These are phyloP conservation scores for Debaryomyces hansenii DNA, from an alignment of 805 yeast genomes.

Conservation along the genomic window DNA sequence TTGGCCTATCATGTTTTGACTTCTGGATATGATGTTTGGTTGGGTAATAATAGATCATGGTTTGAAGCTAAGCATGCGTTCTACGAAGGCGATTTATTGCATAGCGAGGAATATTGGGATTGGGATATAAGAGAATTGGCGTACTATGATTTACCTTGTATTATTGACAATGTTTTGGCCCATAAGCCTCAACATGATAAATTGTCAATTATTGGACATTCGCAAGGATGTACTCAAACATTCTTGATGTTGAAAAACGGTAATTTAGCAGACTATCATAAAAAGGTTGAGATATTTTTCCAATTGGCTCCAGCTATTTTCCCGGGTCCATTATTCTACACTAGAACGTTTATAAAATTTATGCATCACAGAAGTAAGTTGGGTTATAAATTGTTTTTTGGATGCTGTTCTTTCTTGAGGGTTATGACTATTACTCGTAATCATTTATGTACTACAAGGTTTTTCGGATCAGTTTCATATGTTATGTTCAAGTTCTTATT, in stretches of 20 bases:
- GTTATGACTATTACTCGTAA: slow-evolving; percentile 62
- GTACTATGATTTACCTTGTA: slow-evolving; percentile 68
- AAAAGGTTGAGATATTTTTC: slow-evolving; percentile 63
- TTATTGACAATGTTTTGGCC: slow-evolving; percentile 60
- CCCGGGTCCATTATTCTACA: slow-evolving; percentile 75
- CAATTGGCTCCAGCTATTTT: slow-evolving; percentile 91
- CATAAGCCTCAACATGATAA: slow-evolving; percentile 42
- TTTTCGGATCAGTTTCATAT: slow-evolving; percentile 68
- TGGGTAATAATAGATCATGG: slow-evolving; percentile 90
- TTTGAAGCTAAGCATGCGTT: slow-evolving; percentile 64
- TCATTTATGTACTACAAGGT: slow-evolving; percentile 30
- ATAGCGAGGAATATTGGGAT: slow-evolving; percentile 71
- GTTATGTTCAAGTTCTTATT: slow-evolving; percentile 84
- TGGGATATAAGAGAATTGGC: slow-evolving; percentile 93
- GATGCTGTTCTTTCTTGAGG: slow-evolving; percentile 77
- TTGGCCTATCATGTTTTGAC: slow-evolving; percentile 57
- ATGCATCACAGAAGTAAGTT: slow-evolving; percentile 53
- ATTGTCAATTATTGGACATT: slow-evolving; percentile 73
- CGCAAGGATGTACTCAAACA: slow-evolving; percentile 91
- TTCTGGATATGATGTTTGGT: slow-evolving; percentile 82
- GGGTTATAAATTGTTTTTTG: slow-evolving; percentile 58
- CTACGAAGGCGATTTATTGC: slow-evolving; percentile 33
- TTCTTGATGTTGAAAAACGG: slow-evolving; percentile 62
- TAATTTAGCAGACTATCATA: slow-evolving; percentile 36
- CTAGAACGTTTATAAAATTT: slow-evolving; percentile 58